Evolutionary conservation across 225 moss, liverwort and hornwort species (phyloP), one percentile per base, ranked within the genome.

Genomic region (Neckera pumila): DNA sequence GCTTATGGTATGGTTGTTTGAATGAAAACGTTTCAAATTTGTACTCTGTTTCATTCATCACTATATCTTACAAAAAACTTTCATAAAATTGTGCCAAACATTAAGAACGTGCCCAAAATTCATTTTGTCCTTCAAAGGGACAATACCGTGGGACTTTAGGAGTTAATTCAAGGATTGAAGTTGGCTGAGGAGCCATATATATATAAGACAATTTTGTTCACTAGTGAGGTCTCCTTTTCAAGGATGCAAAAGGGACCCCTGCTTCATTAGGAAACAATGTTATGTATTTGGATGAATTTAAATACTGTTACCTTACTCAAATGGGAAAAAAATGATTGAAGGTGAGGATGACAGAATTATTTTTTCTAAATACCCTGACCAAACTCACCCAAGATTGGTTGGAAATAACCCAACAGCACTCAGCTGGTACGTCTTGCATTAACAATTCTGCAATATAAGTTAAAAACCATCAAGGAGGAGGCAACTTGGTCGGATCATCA

Each of bases 111-210:
- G 1, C 1, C 38, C 38, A 2, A 38, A 38, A 12, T 38, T 12
- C 4, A 12, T 3, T 11, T 66, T 66, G 3, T 20, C 36, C 6
- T 4, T 0, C 0, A 0, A 3, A 11, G 11, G 6, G 11, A 66
- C 36, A 36, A 11, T 20, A n/a, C n/a, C n/a, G n/a, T n/a, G 20
- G 5, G 0, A 20, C 6, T 66, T 28, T 20, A 36, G 6, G 10
- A 3, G 14, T 38, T 67, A 21, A 4, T 42, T 71, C 3, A 26
- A 26, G 0, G 10, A 15, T 26, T 16, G 2, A 9, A 0, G 0
- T 9, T 27, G 26, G 3, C 6, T 42, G 15, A 42, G 0, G 5
- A 16, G 1, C 9, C 16, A 71, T 7, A 3, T 11, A 7, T 22
- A 70, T 11, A 7, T 22, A 70, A 23, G 2, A 7, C 23, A 70